Evolutionary conservation across 495 filamentous ascomycete genomes (phyloP), one percentile per base, ranked within the genome.

Genomic region (Penicillium mononematosum): DNA sequence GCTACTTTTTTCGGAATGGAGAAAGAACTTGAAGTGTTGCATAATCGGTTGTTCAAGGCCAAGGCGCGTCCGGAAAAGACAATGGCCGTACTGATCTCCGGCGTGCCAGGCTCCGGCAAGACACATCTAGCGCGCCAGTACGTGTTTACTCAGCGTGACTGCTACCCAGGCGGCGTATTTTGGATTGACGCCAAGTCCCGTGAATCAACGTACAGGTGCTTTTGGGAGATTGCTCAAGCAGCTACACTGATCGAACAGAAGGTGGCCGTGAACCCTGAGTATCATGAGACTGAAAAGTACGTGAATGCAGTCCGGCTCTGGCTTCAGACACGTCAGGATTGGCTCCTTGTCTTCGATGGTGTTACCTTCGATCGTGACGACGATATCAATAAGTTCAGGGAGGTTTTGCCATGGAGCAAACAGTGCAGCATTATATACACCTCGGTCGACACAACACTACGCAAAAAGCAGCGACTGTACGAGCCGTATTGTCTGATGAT

Each of bases 91-190:
- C 72, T 91, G 8, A 81, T 94, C 36, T 82, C 84, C 58, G 86
- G 86, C 45, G 81, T 89, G 31, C 84, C 89, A n/a, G 90, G 90
- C 14, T 83, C 83, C 1, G 90, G 90, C 20, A 94, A 94, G 70
- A 88, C 88, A 1, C 89, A 92, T 66, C 73, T 93, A n/a, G 88
- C 88, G 34, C 79, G 90, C 7, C 81, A 94, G 69, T 94, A 92
- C 61, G 87, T 92, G 49, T 90, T 88, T 52, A 73, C 78, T 24
- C 82, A 89, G 55, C 80, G 77, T 19, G 78, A 80, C 10, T 78
- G 84, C 61, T 94, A 86, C 60, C 81, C 81, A 0, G 90, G 88
- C 2, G 90, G 90, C 6, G 79, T 92, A 20, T 94, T 92, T 64
- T 94, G 90, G 90, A 79, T 93, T 31, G 80, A 85, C 52, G 85